phyloP scores from a whole-genome alignment of 2,329 filamentous ascomycete species.

The Clarireedia sp. region DNA sequence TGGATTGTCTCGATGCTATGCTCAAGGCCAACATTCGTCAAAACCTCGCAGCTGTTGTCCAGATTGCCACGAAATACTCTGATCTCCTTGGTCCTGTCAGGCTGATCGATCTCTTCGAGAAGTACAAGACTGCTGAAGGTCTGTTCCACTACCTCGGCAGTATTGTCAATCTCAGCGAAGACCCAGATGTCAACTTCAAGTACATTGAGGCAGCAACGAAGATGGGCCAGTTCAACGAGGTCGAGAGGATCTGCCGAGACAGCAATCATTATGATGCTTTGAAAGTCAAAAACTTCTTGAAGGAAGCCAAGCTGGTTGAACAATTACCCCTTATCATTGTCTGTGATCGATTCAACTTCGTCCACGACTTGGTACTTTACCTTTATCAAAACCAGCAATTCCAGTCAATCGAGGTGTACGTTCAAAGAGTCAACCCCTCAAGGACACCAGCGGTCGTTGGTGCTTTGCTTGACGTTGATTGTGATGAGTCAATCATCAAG shows the following conservation, averaged over 20 bases:
- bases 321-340: constrained; percentile 96
- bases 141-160: constrained; percentile 97
- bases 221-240: constrained; percentile 89
- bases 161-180: constrained; percentile 94
- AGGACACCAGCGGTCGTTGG: constrained; percentile 89
- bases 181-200: constrained; percentile 96
- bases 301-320: constrained; percentile 86
- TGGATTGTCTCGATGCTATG: constrained; percentile 95
- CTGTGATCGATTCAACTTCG: constrained; percentile 98
- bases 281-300: constrained; percentile 98
- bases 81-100: constrained; percentile 83
- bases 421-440: constrained; percentile 90
- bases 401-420: constrained; percentile 96
- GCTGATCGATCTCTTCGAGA: constrained; percentile 90
- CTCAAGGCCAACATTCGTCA: constrained; percentile 93
- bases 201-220: constrained; percentile 96
- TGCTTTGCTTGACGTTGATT: constrained; percentile 90
- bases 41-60: constrained; percentile 89
- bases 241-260: constrained; percentile 94
- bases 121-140: constrained; percentile 94
- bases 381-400: constrained; percentile 99
- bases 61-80: constrained; percentile 95
- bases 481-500: constrained; percentile 94
- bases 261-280: constrained; percentile 47
- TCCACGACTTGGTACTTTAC: constrained; percentile 92